Base-by-base conservation (phyloP, 108 stramenopile genomes). In the Cylindrotheca closterium region DNA sequence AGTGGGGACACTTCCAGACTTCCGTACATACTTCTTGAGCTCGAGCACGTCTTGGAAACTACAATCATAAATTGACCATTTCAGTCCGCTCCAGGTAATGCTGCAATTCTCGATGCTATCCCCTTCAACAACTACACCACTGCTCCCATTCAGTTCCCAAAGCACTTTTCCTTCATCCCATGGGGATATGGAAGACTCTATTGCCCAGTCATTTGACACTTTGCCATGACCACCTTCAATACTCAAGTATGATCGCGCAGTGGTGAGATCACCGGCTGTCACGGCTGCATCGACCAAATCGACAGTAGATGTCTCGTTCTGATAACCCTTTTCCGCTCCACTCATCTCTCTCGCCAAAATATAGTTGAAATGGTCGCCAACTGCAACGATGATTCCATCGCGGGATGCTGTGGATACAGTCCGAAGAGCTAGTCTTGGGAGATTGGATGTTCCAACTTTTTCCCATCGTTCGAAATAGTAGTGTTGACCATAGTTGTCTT, bases 401-500 rank as follows among this genome's bases (percentile, higher is more conserved):
- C 60, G 52, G 45, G 47, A 4, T 17, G 31, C 61, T 25, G 27
- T 21, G 8, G 59, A 30, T 19, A 63, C 53, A 51, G 72, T 84
- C 12, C 83, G 73, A 46, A 86, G 55, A 1, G 88, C 85, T 62
- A 86, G 52, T 58, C 78, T 58, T 1, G 66, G 42, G 3, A 69
- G 68, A 26, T 71, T 54, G 12, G 77, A 61, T 15, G 18, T 47
- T 26, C 71, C 72, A 46, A 79, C 80, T 63, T 92, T 81, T 50
- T 92, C 81, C 94, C 94, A 96, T 34, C 72, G 75, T 53, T 96
- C 94, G 60, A 77, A 80, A 66, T 96, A 96, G 47, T 93, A 88
- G 57, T 81, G 79, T 55, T 93, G 92, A 2, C 89, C 84, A 49
- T 70, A 55, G 7, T 81, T 74, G 58, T 96, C 91, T 30, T 63